phyloP scores from a whole-genome alignment of 2,329 filamentous ascomycete genomes.

The Sarocladium brachiariae region DNA sequence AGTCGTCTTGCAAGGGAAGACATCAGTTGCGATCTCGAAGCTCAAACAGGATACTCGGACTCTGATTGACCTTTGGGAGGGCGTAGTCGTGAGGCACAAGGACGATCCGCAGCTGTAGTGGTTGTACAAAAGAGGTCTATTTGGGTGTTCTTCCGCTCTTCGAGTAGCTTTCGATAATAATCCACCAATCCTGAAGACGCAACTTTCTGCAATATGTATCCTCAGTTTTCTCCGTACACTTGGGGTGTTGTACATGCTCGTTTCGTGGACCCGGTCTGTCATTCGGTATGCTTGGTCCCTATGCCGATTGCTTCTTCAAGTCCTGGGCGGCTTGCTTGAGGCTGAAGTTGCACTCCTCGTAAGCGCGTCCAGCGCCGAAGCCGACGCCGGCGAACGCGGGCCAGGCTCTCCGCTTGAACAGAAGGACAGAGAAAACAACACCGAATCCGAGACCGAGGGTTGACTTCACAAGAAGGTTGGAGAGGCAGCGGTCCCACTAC shows the following conservation, averaged over 20 bases:
- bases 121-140: slow-evolving; percentile 7
- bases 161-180: neutral
- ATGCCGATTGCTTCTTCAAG: slow-evolving; percentile 34
- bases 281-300: neutral
- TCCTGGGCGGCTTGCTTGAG: slow-evolving; percentile 55
- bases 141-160: slow-evolving; percentile 4
- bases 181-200: neutral
- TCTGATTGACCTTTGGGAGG: neutral
- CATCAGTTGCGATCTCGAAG: slow-evolving; percentile 5
- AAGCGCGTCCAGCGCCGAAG: slow-evolving; percentile 92
- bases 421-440: slow-evolving; percentile 94
- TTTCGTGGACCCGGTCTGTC: neutral
- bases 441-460: slow-evolving; percentile 94
- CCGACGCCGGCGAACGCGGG: slow-evolving; percentile 91
- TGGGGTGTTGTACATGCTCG: slow-evolving; percentile 5
- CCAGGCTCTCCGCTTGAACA: slow-evolving; percentile 98
- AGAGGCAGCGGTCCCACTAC: slow-evolving; percentile 98
- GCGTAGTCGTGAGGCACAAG: too few relatives aligned
- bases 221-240: neutral
- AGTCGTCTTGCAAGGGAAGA: neutral
- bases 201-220: neutral
- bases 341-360: slow-evolving; percentile 94
- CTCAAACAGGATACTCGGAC: neutral
- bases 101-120: neutral
- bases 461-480: slow-evolving; percentile 94